Evolutionary conservation across 192 early-diverging fungal genomes (phyloP), one percentile per base, ranked within the genome.

Genomic region (Obelidium mucronatum): DNA sequence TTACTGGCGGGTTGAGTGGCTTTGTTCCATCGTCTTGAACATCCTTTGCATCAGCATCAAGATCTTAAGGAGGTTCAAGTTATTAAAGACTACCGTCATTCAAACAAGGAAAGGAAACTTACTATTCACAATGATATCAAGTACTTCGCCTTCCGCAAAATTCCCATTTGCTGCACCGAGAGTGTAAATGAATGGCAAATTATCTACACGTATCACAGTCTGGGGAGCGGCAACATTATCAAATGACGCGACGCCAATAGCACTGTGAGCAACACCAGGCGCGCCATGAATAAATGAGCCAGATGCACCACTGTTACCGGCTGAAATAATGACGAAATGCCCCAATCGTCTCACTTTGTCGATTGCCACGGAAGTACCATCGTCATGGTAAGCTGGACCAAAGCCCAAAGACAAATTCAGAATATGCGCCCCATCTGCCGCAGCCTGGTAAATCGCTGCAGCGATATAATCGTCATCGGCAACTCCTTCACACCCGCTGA

Each of bases 321-420:
- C 83, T n/a, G 90, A 82, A 56, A 89, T 81, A 15, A 95, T 87
- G 35, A 90, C 77, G 30, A 77, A 44, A 33, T 60, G 56, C 15
- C 90, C 83, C 28, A 52, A 52, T 15, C 80, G 62, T 31, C 92
- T 75, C 8, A 74, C 73, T 28, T 88, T 82, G 8, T 8, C 5
- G 40, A 90, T 87, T 0, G 92, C 87, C 11, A 87, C 79, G 2
- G 90, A 71, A 17, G 90, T 83, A 40, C 87, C 83, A 40, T 92
- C 91, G 67, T 81, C 83, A 88, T 86, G 90, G 35, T 82, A 85
- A 71, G 82, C 81, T 19, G 86, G 81, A 6, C 87, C 92, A 70
- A 66, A 66, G 58, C 94, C 96, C 65, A 96, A 80, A 60, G 91
- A 93, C 74, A 96, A 85, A 83, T 92, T 95, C 77, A 98, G 92